Evolutionary conservation across 805 yeast species (phyloP), one percentile per base, ranked within the genome.

Genomic region (Teunomyces cretensis): DNA sequence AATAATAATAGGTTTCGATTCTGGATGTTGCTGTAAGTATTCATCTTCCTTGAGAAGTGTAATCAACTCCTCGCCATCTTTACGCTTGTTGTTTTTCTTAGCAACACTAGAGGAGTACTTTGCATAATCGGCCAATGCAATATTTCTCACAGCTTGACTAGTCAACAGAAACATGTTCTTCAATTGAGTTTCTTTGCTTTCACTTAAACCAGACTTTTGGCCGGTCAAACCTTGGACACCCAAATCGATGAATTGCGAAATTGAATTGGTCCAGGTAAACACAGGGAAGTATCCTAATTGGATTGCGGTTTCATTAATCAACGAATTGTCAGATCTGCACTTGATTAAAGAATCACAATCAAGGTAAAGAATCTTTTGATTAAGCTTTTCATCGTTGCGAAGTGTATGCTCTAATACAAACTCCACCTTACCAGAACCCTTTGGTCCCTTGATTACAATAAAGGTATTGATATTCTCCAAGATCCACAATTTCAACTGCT

Each of bases 401-500:
- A 88, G 70, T 1, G 86, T 83, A 56, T 84, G 81, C 36, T 81
- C 81, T 58, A 84, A 66, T 4, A 92, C 90, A 48, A 89, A 68
- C 48, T 83, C 92, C 48, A 83, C 78, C 56, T 94, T 92, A 16
- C 98, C 99, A n/a, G 96, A 83, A 4, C 99, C 99, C 52, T 88
- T 78, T 4, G 99, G 98, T 9, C 99, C 99, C 50, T 84, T 80
- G 2, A 94, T 83, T 2, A 94, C 81, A 19, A 92, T 90, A 60
- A 90, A 94, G 1, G 97, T 88, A 61, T 86, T 84, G n/a, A 83
- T 82, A 50, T 90, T 91, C 62, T 94, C 99, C 46, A 81, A 83
- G 5, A 94, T 69, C 94, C 96, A 87, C 53, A 86, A 69, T 52
- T 76, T 78, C 45, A 94, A 58, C 51, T 86, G 88, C 46, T 83